A percentile compares a stretch with the other conserved stretches of the same genome.
These are phyloP conservation scores for Alternaria consortialis DNA, from an alignment of 2,329 filamentous ascomycete genomes.

Conservation along the genomic window DNA sequence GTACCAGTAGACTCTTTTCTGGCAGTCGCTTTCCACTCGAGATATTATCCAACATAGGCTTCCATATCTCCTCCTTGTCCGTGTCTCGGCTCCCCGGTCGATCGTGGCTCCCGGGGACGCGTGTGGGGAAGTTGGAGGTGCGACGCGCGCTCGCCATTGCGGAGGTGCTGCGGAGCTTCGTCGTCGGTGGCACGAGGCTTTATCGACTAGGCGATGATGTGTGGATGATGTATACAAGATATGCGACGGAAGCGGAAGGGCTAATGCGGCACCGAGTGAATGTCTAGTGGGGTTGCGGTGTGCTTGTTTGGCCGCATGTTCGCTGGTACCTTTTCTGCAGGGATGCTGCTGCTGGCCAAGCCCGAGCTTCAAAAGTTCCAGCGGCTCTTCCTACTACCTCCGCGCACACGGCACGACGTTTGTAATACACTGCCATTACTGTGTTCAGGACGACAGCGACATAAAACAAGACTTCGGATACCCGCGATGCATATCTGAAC, in stretches of 20 bases:
- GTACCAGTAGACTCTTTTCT: constrained; percentile 87
- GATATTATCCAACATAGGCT: constrained; percentile 87
- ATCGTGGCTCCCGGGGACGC: constrained; percentile 32
- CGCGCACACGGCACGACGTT: background rate
- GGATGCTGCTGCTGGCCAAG: constrained; percentile 42
- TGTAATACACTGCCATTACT: background rate
- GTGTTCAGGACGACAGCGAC: background rate
- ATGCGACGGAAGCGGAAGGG: constrained; percentile 8
- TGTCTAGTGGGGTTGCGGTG: constrained; percentile 32
- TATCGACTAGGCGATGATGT: background rate
- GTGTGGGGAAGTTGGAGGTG: constrained; percentile 42
- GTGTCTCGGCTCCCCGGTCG: constrained; percentile 66
- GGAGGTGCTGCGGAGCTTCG: constrained; percentile 37
- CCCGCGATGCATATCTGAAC: background rate
- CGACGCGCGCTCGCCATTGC: constrained; percentile 48
- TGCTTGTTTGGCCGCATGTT: constrained; percentile 31
- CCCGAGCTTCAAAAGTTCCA: constrained; percentile 37
- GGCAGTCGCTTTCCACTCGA: constrained; percentile 89
- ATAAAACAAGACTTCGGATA: background rate
- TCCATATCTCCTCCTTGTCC: constrained; percentile 89
- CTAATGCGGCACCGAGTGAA: constrained; percentile 23
- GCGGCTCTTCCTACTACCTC: constrained; percentile 8
- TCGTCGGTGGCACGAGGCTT: constrained; percentile 10
- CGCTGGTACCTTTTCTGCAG: constrained; percentile 41
- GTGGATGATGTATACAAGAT: background rate